Base-by-base conservation (phyloP, 2,329 filamentous ascomycete species). In the Pezizomycotina sp. region DNA sequence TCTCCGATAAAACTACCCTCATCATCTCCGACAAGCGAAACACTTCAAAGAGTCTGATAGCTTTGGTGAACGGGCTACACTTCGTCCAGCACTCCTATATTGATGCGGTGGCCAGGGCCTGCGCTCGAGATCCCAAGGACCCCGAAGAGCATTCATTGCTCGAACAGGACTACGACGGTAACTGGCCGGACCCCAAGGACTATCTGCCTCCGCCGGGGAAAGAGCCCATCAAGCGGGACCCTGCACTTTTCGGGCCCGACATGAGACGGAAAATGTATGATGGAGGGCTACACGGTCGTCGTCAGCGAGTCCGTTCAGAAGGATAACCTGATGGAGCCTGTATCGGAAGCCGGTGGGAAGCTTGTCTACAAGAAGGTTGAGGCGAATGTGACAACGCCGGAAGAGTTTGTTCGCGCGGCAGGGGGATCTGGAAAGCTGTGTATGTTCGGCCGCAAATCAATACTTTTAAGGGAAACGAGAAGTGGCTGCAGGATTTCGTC, bases 11-110 rank as follows among this genome's bases (percentile, higher is more conserved):
- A 18, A 93, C 86, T 0, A 92, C 86, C 0, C 84, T 95, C 56
- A 77, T 92, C 7, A 73, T 95, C 21, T 74, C 81, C 5, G 79
- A 74, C 55, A 93, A 92, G 58, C 69, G 89, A 30, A 98, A 95
- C 55, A 86, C 82, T 0, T 69, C 84, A 0, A 83, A 82, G 47
- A 81, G 80, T 0, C 63, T 98, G 2, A 82, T 91, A 53, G 86
- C 81, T 2, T 63, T 98, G 6, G 74, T 93, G 23, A 78, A 83
- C 50, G 82, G 71, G 9, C 77, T 69, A 55, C 71, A 74, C 48
- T 74, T 95, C 26, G 82, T 95, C 7, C 71, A 71, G 3, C 65
- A 69, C 22, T 62, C 68, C 0, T 95, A 78, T 48, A 62, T 92
- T 9, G 71, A 83, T 45, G 76, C 77, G 1, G 59, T 95, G 1